Base-by-base conservation (phyloP, 164 flowering plant genomes). In the Piper longum region DNA sequence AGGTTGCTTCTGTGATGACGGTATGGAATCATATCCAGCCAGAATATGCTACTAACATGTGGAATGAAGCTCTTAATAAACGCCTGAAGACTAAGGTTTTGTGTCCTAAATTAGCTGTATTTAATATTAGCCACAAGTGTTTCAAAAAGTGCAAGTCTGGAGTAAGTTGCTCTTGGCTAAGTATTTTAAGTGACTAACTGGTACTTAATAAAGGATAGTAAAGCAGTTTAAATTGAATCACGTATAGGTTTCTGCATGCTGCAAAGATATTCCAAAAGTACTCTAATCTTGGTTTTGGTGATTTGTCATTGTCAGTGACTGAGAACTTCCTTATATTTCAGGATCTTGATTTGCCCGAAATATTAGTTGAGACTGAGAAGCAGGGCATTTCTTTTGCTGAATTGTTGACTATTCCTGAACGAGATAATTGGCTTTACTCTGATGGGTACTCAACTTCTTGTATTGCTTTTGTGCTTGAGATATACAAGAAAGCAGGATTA, bases 21-120 rank as follows among this genome's bases (percentile, higher is more conserved):
- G 71, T 92, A 42, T 89, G 91, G 95, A 89, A 65, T 67, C 85
- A 86, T 13, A 66, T 91, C 44, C 85, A 83, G 69, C 98, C 96
- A 52, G 83, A 71, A 51, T 89, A 85, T 79, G 95, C 96, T 68
- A 85, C 95, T 62, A 91, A 87, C 72, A 72, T 91, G 83, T 91
- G 96, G 98, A 91, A 89, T 69, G 98, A 91, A 83, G 98, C 98
- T 60, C 75, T 91, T 74, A 91, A 91, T 83, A 89, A 79, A 74
- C 75, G 96, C 56, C 96, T 91, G 65, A 96, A 89, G 62, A 91
- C 96, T 40, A 36, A 86, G 95, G 98, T 87, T 45, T 41, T 61
- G 56, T 26, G 17, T 26, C 39, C 11, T 16, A 40, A 36, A 45
- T 44, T 19, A 12, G 8, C 16, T 26, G 4, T 7, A n/a, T 0